Conservation (phyloP, 2,329 filamentous ascomycete species). For the Colletotrichum echinochloae region DNA sequence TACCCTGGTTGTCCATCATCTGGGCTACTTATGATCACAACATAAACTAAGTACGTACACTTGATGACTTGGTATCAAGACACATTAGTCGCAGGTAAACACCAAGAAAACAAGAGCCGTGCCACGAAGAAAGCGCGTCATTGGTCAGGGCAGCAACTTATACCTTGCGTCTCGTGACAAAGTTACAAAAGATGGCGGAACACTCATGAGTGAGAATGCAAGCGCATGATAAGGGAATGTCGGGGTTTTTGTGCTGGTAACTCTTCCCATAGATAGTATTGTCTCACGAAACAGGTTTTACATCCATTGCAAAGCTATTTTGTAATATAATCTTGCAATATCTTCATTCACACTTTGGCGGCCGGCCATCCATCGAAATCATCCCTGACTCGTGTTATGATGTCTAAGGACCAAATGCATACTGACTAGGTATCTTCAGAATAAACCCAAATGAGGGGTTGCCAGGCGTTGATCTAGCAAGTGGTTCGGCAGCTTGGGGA, state of each 20-base stretch:
- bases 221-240: not conserved
- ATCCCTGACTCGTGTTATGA: not conserved
- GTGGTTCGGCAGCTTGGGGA: not conserved
- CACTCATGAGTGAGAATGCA: not conserved
- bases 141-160: not conserved
- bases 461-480: not conserved
- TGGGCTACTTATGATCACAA: not conserved
- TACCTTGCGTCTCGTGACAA: not conserved
- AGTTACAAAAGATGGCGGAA: not conserved
- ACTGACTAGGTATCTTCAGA: not conserved
- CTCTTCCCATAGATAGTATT: not conserved
- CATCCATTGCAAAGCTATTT: not conserved
- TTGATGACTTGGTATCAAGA: not conserved
- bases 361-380: not conserved
- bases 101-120: not conserved
- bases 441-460: not conserved
- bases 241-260: not conserved
- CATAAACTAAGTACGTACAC: not conserved
- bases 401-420: not conserved
- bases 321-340: not conserved
- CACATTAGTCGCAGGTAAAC: not conserved
- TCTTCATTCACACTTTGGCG: not conserved
- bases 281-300: not conserved
- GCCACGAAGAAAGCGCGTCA: not conserved
- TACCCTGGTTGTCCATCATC: not conserved